phyloP scores from a whole-genome alignment of 805 yeast genomes.

The Ogataea haglerorum region DNA sequence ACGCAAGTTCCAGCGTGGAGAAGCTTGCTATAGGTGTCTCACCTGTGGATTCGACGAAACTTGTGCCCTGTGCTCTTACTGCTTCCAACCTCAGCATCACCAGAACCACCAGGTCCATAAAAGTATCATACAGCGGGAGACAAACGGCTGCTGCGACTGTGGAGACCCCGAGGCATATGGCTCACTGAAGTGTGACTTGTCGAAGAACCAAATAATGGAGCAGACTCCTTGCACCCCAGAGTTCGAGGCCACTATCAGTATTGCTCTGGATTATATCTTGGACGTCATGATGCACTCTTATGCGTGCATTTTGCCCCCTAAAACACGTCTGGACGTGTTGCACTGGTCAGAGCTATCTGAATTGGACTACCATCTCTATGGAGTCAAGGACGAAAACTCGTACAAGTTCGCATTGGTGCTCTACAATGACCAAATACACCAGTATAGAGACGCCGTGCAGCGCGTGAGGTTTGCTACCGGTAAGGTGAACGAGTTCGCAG shows the following conservation, averaged over 20 bases:
- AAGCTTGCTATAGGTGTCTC: conserved; percentile 74
- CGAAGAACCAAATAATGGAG: conserved; percentile 7
- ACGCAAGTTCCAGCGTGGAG: conserved; percentile 68
- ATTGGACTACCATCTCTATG: conserved; percentile 40
- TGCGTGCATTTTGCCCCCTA: conserved; percentile 33
- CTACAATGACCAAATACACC: conserved; percentile 79
- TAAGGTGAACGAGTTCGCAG: conserved; percentile 61
- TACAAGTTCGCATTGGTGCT: conserved; percentile 53
- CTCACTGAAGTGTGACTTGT: conserved; percentile 48
- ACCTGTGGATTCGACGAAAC: conserved; percentile 79
- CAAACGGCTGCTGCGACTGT: conserved; percentile 82
- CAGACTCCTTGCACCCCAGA: conserved; percentile 37
- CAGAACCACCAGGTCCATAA: conserved; percentile 67
- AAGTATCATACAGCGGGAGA: conserved; percentile 60
- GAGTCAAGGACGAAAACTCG: conserved; percentile 41
- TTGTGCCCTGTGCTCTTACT: conserved; percentile 75
- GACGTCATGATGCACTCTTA: conserved; percentile 56
- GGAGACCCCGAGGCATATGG: conserved; percentile 87
- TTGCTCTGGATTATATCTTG: conserved; percentile 54
- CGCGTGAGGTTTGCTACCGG: conserved; percentile 61
- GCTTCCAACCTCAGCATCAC: conserved; percentile 71
- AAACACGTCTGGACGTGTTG: conserved; percentile 21
- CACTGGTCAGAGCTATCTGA: conserved; percentile 27
- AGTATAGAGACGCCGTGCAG: conserved; percentile 68
- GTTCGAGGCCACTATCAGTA: conserved; percentile 42